Conservation (phyloP, 75 land plant genomes). For the Adiantum capillusveneris region DNA sequence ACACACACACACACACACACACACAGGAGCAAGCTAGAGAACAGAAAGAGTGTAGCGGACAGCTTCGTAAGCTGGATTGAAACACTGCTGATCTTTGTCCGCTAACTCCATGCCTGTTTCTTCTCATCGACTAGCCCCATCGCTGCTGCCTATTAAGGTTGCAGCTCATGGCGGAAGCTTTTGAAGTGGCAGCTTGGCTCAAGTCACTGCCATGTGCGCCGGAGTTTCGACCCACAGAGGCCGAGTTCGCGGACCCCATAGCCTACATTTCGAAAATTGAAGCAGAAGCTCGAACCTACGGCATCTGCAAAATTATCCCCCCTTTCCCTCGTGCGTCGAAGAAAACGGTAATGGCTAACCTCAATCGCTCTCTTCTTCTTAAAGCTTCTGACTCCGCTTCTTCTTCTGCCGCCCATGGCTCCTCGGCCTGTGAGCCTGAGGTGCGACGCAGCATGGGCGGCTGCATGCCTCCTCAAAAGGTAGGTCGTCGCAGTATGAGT, state of each 20-base stretch:
- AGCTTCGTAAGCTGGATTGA: no score
- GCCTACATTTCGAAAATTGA: slow-evolving; percentile 94
- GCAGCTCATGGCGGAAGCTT: slow-evolving; percentile 13
- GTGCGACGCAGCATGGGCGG: slow-evolving; percentile 5
- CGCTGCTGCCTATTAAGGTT: not conserved
- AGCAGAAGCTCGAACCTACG: slow-evolving; percentile 67
- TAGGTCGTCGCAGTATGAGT: not conserved
- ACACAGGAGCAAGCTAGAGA: no score
- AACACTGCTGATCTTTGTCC: no score
- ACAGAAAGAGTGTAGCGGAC: no score
- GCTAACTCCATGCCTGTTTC: no score
- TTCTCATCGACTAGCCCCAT: no score
- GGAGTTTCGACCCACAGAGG: slow-evolving; percentile 74
- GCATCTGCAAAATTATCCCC: slow-evolving; percentile 97
- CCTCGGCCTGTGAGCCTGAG: not conserved
- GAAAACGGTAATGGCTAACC: slow-evolving; percentile 48
- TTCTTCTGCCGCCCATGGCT: not conserved
- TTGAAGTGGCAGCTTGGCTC: slow-evolving; percentile 68
- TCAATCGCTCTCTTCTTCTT: slow-evolving; percentile 52
- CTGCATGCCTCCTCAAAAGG: slow-evolving; percentile 8
- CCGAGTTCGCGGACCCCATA: slow-evolving; percentile 93
- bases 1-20: no score
- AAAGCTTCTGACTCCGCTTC: slow-evolving; percentile 1
- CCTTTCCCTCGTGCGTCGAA: slow-evolving; percentile 46
- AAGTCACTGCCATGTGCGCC: slow-evolving; percentile 76